Base-by-base conservation (phyloP, 768 basidiomycete species). In the Pleurotus tuoliensis region DNA sequence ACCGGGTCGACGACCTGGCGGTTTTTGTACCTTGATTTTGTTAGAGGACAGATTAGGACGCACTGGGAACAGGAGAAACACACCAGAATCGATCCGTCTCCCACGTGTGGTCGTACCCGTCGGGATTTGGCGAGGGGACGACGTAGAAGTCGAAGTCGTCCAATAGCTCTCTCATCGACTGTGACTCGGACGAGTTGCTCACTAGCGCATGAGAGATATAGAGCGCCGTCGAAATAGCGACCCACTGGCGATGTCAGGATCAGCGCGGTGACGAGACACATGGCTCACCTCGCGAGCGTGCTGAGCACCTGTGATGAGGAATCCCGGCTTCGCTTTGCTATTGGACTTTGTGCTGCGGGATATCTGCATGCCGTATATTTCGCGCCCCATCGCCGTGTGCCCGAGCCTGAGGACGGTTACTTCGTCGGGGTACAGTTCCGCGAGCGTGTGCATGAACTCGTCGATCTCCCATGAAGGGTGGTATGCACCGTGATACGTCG, bases 81-180 rank as follows among this genome's bases (percentile, higher is more conserved):
- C 51, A 73, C 86, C 88, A 90, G 58, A 84, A 82, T 0, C 89
- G 80, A 56, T 91, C 86, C 1, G 54, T 64, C 58, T 82, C 78
- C 84, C 90, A 88, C 6, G 88, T 89, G 61, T 88, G 87, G 0
- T 77, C 79, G 63, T 92, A 91, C 16, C 88, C 88, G 60, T 88
- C 86, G 2, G 86, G 86, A 63, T 88, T 87, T 0, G 85, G 82
- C 0, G 80, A 72, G 0, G 87, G 86, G 25, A 90, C 72, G 61
- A 90, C 80, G 59, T 87, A 80, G 64, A 90, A 86, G 53, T 85
- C 82, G 65, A 80, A 83, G 44, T 72, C 64, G 22, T 82, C 71
- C 12, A 89, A 71, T n/a, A 89, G 75, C 25, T 65, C 62, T 1
- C 72, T 66, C 25, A 82, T 69, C 0, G 82, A 82, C 50, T 70